phyloP scores from a whole-genome alignment of 305 asterid genomes.

The Fraxinus baroniana region DNA sequence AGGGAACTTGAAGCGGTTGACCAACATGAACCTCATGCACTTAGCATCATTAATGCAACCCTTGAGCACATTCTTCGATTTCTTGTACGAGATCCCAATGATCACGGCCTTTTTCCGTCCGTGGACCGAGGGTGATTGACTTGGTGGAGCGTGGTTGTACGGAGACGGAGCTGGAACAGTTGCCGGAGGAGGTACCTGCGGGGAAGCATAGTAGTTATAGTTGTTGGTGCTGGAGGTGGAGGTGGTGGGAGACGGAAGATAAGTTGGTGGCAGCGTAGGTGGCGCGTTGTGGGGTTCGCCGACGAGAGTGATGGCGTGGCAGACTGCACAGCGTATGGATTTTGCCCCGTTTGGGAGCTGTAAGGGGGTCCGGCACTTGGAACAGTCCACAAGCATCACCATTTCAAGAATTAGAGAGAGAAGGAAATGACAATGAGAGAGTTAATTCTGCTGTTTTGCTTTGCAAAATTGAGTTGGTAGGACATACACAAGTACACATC shows the following conservation, averaged over 20 bases:
- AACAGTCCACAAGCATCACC: conserved; percentile 76
- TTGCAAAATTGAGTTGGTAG: neutral
- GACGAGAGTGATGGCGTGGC: conserved; percentile 59
- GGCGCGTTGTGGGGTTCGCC: conserved; percentile 38
- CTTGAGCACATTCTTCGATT: conserved; percentile 53
- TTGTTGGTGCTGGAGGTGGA: conserved; percentile 19
- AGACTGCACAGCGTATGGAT: conserved; percentile 68
- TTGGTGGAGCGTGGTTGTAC: conserved; percentile 39
- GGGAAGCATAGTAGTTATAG: conserved; percentile 37
- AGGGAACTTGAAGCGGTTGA: conserved; percentile 67
- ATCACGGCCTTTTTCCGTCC: conserved; percentile 87
- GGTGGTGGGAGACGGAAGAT: conserved; percentile 22
- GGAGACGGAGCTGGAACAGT: conserved; percentile 25
- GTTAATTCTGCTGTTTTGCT: neutral
- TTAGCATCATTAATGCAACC: conserved; percentile 89
- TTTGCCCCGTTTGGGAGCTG: conserved; percentile 76
- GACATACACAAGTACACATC: neutral
- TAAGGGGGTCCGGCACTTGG: conserved; percentile 67
- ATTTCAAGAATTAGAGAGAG: conserved; percentile 16
- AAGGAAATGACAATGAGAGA: neutral
- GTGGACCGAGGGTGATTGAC: conserved; percentile 37
- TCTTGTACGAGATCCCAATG: conserved; percentile 66
- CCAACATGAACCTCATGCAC: conserved; percentile 72
- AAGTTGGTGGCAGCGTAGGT: conserved; percentile 31
- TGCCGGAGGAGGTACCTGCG: conserved; percentile 12